Conservation (phyloP, 108 stramenopile genomes). For the Skeletonema costatum region DNA sequence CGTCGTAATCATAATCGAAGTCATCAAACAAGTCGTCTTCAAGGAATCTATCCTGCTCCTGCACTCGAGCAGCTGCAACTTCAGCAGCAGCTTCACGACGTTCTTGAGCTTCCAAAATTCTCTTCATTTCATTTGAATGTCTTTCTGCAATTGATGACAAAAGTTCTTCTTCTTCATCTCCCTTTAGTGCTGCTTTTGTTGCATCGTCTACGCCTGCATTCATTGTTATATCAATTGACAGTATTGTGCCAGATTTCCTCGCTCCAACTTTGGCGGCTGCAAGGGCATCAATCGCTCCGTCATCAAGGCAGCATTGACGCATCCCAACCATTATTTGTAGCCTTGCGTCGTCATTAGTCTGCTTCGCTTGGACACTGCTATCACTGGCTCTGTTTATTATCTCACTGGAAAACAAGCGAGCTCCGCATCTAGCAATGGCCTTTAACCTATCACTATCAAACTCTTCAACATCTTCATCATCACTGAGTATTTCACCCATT, state of each 20-base stretch:
- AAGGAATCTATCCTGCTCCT: conserved; percentile 14
- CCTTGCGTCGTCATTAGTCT: not conserved
- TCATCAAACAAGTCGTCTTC: conserved; percentile 21
- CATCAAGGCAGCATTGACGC: conserved; percentile 68
- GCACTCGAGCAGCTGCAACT: conserved; percentile 24
- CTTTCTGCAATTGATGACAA: conserved; percentile 67
- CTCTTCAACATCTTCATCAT: conserved; percentile 25
- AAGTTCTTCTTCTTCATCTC: conserved; percentile 35
- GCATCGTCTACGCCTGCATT: conserved; percentile 71
- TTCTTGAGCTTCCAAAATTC: conserved; percentile 52
- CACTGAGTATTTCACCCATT: conserved; percentile 29
- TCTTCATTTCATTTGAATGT: conserved; percentile 58
- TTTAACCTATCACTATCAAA: conserved; percentile 31
- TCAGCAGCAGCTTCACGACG: conserved; percentile 54
- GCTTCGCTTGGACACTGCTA: not conserved
- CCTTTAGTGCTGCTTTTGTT: conserved; percentile 55
- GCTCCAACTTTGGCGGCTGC: conserved; percentile 56
- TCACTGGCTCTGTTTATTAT: conserved; percentile 43
- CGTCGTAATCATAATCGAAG: conserved; percentile 14
- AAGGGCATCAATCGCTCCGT: conserved; percentile 75
- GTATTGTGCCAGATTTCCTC: conserved; percentile 23
- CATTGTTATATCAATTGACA: conserved; percentile 67
- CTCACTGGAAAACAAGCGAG: conserved; percentile 45
- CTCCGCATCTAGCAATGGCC: conserved; percentile 60
- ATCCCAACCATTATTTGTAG: conserved; percentile 45